These are phyloP conservation scores for Trichothecium sympodiale DNA, from an alignment of 2,329 filamentous ascomycete genomes.

Conservation along the genomic window DNA sequence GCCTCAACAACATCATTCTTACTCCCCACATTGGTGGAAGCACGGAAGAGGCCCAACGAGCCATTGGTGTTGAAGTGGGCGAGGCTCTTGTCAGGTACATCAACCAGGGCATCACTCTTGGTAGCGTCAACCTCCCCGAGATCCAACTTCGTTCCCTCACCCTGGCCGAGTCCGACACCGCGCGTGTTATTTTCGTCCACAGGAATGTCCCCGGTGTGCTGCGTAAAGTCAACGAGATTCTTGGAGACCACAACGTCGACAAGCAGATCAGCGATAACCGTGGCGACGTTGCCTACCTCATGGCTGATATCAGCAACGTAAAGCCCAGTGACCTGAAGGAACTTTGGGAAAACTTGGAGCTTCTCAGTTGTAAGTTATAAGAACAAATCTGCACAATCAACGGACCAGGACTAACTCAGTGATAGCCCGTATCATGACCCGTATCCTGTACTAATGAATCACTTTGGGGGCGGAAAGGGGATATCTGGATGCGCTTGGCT, in stretches of 20 bases:
- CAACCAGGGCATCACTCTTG: constrained; percentile 84
- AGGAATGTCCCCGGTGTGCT: constrained; percentile 93
- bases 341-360: constrained; percentile 73
- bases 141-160: constrained; percentile 83
- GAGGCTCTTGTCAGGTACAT: constrained; percentile 87
- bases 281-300: constrained; percentile 90
- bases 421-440: constrained; percentile 34
- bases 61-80: constrained; percentile 88
- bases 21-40: constrained; percentile 96
- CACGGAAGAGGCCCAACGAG: constrained; percentile 93
- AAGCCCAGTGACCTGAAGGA: constrained; percentile 72
- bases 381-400: background rate
- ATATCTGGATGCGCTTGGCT: no score
- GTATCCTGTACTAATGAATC: constrained; percentile 32
- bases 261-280: constrained; percentile 97
- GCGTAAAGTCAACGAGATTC: constrained; percentile 86
- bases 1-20: constrained; percentile 83
- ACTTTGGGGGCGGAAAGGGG: no score
- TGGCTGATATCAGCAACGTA: constrained; percentile 93
- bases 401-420: constrained; percentile 2
- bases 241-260: constrained; percentile 93
- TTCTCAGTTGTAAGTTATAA: constrained; percentile 56
- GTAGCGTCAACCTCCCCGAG: constrained; percentile 95
- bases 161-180: constrained; percentile 78
- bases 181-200: constrained; percentile 93